Conservation (phyloP, 345 rosid genomes). For the Limnanthes douglasii region DNA sequence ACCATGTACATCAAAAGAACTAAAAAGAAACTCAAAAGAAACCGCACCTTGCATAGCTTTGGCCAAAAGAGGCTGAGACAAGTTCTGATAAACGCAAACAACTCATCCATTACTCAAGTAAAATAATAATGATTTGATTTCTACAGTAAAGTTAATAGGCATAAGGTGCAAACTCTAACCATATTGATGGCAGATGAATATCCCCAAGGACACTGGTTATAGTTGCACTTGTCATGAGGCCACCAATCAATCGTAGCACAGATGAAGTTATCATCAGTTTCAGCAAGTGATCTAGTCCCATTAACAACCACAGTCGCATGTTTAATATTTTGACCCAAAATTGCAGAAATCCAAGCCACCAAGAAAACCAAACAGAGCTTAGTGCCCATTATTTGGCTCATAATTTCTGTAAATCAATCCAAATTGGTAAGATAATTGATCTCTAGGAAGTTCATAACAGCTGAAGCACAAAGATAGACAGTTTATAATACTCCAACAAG, state of each 20-base stretch:
- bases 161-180: constrained; percentile 21
- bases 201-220: constrained; percentile 86
- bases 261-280: constrained; percentile 63
- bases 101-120: too few relatives aligned
- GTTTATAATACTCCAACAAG: too few relatives aligned
- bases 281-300: constrained; percentile 31
- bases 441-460: too few relatives aligned
- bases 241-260: constrained; percentile 99
- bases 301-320: constrained; percentile 31
- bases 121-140: background rate
- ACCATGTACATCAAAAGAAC: too few relatives aligned
- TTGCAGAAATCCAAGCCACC: too few relatives aligned
- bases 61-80: constrained; percentile 61
- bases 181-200: constrained; percentile 62
- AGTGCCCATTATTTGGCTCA: too few relatives aligned
- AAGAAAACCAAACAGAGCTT: too few relatives aligned
- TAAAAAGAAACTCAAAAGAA: too few relatives aligned
- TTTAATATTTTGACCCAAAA: constrained; percentile 29
- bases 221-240: constrained; percentile 97
- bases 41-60: constrained; percentile 88
- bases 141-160: background rate
- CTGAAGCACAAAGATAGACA: too few relatives aligned
- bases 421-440: too few relatives aligned
- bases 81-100: constrained; percentile 35
- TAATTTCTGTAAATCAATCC: too few relatives aligned